Base-by-base conservation (phyloP, 345 rosid genomes). In the Clausena lansium region DNA sequence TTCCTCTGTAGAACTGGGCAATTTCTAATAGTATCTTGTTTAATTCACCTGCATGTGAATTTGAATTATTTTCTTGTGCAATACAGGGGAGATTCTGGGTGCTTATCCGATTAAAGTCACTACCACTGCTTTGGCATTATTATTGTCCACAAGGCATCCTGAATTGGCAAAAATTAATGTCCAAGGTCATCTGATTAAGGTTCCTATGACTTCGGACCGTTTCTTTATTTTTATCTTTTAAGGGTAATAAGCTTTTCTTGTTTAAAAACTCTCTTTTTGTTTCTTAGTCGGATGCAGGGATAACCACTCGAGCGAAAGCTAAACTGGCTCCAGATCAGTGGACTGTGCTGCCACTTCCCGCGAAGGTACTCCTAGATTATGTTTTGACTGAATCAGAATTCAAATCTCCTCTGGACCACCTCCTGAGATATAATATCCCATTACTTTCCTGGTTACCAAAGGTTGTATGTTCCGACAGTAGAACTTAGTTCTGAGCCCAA, bases 261-360 rank as follows among this genome's bases (percentile, higher is more conserved):
- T 65, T 79, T 54, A 67, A 10, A 71, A 73, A 81, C 71, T 66
- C 66, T 47, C 67, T 65, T 10, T 72, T 55, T 57, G 79, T 41
- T 52, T 47, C 78, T 27, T 60, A 95, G 98, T 84, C 92, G 68
- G 80, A 81, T 61, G 78, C 88, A 78, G 98, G 94, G 84, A 89
- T 95, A 88, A 92, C 87, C 75, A 93, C 98, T 73, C 98, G 98
- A 61, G 91, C 98, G 70, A 95, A 90, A 88, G 88, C 96, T 83
- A 95, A 90, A 88, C 82, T 79, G 32, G 86, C 90, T 85, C 98
- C 97, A n/a, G 95, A 93, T 80, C 91, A 84, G 66, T 95, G 98
- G 98, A 92, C 93, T 33, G 63, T 85, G 73, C 76, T 92, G 72
- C 90, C 92, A 58, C 91, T 95, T 61, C 94, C 98, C 81, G 87